A percentile compares a stretch with the other conserved stretches of the same genome.
Conservation (phyloP, 176 grass and related monocot species). For the Carex kokanica region DNA sequence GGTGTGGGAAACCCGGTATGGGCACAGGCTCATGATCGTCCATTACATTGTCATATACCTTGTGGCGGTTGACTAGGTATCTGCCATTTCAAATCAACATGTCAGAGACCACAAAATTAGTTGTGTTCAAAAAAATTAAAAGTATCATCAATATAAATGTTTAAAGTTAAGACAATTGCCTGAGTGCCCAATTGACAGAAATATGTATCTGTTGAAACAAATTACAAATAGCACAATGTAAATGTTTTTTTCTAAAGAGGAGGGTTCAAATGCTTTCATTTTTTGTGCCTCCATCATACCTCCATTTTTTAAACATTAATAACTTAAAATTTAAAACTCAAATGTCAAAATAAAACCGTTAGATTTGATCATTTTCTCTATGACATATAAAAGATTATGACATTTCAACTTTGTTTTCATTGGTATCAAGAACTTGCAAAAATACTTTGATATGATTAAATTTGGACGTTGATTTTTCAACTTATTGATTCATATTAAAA, state of each 20-base stretch:
- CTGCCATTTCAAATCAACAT: neutral
- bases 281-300: too few species aligned
- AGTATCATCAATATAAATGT: neutral
- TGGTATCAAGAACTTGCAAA: too few species aligned
- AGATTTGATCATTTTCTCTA: too few species aligned
- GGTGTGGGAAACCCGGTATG: constrained; percentile 30
- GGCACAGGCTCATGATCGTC: constrained; percentile 24
- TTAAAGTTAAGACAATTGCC: neutral
- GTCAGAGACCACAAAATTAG: neutral
- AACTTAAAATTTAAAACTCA: too few species aligned
- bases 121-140: neutral
- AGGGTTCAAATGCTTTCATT: too few species aligned
- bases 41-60: constrained; percentile 30
- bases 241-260: neutral
- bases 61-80: neutral
- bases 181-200: neutral
- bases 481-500: too few species aligned
- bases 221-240: neutral
- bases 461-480: too few species aligned
- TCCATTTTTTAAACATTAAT: too few species aligned
- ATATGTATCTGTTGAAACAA: neutral
- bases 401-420: too few species aligned
- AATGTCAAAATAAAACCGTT: too few species aligned
- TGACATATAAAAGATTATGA: too few species aligned
- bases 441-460: too few species aligned